These are phyloP conservation scores for Aspergillus arachidicola DNA, from an alignment of 2,329 filamentous ascomycete genomes.

Conservation along the genomic window DNA sequence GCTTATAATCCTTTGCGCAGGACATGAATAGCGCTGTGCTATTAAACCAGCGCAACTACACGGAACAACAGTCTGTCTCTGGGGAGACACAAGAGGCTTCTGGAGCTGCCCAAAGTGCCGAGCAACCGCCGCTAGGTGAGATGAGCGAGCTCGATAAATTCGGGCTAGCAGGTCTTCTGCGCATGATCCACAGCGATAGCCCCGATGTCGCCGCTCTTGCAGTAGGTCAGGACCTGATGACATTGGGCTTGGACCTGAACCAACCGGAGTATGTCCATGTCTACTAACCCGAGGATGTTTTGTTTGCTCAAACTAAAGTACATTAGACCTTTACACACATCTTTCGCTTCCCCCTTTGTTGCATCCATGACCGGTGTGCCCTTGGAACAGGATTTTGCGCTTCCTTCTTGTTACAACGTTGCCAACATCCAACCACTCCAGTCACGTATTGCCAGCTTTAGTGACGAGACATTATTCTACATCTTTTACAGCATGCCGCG, in stretches of 20 bases:
- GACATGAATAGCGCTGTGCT: conserved; percentile 40
- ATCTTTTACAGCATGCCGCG: conserved; percentile 71
- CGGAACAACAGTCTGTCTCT: conserved; percentile 41
- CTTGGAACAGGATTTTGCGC: conserved; percentile 64
- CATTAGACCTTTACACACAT: conserved; percentile 61
- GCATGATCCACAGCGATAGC: conserved; percentile 58
- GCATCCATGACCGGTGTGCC: conserved; percentile 58
- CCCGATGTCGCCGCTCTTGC: conserved; percentile 57
- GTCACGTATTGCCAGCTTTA: conserved; percentile 61
- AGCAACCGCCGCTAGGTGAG: conserved; percentile 51
- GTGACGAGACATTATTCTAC: conserved; percentile 67
- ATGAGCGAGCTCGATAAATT: conserved; percentile 64
- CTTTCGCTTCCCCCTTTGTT: conserved; percentile 65
- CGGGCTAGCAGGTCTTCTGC: conserved; percentile 61
- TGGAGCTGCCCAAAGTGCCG: conserved; percentile 34
- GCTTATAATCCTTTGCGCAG: conserved; percentile 21
- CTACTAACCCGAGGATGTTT: not conserved
- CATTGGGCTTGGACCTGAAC: conserved; percentile 65
- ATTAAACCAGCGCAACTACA: conserved; percentile 36
- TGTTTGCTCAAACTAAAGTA: conserved; percentile 21
- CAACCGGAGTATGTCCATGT: conserved; percentile 57
- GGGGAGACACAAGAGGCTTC: conserved; percentile 40
- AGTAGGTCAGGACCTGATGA: conserved; percentile 65
- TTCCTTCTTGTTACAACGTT: conserved; percentile 67
- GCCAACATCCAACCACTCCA: conserved; percentile 66